Conservation (phyloP, 23 red algal genomes). For the Agarophyton chilense region DNA sequence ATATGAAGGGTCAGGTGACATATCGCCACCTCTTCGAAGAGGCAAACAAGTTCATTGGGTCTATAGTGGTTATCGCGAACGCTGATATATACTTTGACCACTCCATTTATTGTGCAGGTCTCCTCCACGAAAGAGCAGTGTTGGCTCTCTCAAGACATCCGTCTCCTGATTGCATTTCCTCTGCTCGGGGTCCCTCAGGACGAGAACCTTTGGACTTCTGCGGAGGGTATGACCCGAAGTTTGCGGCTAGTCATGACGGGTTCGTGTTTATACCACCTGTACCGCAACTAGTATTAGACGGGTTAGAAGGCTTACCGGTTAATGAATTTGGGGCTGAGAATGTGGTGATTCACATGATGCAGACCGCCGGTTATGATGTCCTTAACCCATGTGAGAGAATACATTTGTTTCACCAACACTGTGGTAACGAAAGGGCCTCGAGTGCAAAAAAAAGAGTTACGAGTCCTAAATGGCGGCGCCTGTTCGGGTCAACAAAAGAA, state of each 20-base stretch:
- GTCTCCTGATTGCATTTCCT: conserved; percentile 42
- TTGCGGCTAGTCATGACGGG: conserved; percentile 30
- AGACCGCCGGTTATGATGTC: not conserved
- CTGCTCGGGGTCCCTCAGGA: conserved; percentile 7
- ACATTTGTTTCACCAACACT: conserved; percentile 1
- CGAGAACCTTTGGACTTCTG: conserved; percentile 47
- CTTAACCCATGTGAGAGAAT: conserved; percentile 56
- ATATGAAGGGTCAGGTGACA: not conserved
- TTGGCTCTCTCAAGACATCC: conserved; percentile 51
- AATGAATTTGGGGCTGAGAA: conserved; percentile 58
- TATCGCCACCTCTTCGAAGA: conserved; percentile 1
- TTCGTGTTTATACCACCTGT: conserved; percentile 46
- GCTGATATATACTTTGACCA: conserved; percentile 59
- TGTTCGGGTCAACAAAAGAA: not conserved
- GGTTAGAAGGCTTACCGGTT: not conserved
- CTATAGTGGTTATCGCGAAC: conserved; percentile 28
- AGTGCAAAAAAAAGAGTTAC: not conserved
- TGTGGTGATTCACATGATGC: conserved; percentile 13
- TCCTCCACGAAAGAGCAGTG: not conserved
- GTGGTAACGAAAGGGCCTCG: not conserved
- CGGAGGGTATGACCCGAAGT: conserved; percentile 25
- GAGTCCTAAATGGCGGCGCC: not conserved
- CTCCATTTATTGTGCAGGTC: conserved; percentile 16
- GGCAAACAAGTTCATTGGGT: conserved; percentile 22
- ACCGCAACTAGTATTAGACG: not conserved